Conservation (phyloP, 139 green algal genomes). For the Micromonas pusilla region DNA sequence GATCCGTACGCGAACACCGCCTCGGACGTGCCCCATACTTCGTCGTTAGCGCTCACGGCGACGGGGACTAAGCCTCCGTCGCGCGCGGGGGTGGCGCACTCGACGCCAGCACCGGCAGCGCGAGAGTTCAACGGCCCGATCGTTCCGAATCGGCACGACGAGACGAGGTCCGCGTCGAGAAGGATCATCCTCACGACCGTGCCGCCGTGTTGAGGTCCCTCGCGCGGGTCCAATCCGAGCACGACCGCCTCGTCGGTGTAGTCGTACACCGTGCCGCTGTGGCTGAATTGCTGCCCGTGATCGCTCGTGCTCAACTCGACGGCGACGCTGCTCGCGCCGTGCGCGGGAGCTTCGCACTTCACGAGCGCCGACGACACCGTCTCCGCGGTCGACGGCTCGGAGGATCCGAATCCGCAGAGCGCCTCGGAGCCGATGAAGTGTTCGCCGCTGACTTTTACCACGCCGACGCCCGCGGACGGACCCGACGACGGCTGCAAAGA, state of each 20-base stretch:
- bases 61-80: neutral
- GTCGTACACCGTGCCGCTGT: neutral
- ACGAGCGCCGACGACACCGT: constrained; percentile 2
- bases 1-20: neutral
- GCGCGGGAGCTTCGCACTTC: constrained; percentile 9
- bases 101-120: neutral
- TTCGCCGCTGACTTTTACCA: constrained; percentile 7
- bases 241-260: neutral
- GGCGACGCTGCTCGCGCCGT: neutral
- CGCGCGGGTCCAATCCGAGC: neutral
- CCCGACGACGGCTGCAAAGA: neutral
- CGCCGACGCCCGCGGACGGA: neutral
- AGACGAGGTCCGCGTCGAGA: neutral
- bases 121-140: neutral
- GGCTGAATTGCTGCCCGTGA: neutral
- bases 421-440: neutral
- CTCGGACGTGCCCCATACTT: neutral
- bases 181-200: neutral
- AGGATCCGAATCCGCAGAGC: neutral
- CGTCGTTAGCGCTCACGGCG: neutral
- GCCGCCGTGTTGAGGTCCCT: neutral
- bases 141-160: neutral
- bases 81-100: constrained; percentile 3
- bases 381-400: neutral
- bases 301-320: neutral